Evolutionary conservation across 108 stramenopile genomes (phyloP).

Genomic region (Cafeteria roenbergensis): DNA sequence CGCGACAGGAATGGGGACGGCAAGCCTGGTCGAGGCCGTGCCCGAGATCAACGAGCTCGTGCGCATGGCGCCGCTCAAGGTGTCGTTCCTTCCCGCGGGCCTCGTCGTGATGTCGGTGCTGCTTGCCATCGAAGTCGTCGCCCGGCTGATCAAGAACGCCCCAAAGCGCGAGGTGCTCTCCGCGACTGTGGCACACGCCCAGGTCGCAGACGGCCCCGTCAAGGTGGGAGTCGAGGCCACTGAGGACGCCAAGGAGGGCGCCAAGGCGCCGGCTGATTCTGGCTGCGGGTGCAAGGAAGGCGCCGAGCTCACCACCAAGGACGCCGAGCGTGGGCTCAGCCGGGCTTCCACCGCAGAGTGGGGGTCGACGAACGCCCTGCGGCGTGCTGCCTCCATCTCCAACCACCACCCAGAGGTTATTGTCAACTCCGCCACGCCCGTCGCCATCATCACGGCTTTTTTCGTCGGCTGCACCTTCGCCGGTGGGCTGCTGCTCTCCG

Average conservation of each 20-base stretch:
- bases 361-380: constrained; percentile 17
- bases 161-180: neutral
- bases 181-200: too few relatives aligned
- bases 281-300: neutral
- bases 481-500: constrained; percentile 44
- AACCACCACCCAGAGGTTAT: constrained; percentile 11
- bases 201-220: neutral
- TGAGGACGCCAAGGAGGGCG: too few relatives aligned
- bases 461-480: constrained; percentile 35
- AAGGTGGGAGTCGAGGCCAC: too few relatives aligned
- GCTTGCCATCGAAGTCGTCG: neutral
- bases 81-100: neutral
- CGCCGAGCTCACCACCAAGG: neutral
- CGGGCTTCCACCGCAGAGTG: constrained; percentile 20
- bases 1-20: constrained; percentile 33
- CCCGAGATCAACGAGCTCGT: neutral
- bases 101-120: neutral
- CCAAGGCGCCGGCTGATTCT: too few relatives aligned
- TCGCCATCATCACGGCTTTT: constrained; percentile 22
- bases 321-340: neutral
- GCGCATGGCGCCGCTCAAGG: neutral
- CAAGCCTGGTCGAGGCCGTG: neutral
- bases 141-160: neutral
- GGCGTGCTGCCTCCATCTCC: constrained; percentile 6
- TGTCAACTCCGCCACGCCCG: constrained; percentile 19